These are phyloP conservation scores for Neospora caninum DNA, from an alignment of 169 alveolate species.

Conservation along the genomic window DNA sequence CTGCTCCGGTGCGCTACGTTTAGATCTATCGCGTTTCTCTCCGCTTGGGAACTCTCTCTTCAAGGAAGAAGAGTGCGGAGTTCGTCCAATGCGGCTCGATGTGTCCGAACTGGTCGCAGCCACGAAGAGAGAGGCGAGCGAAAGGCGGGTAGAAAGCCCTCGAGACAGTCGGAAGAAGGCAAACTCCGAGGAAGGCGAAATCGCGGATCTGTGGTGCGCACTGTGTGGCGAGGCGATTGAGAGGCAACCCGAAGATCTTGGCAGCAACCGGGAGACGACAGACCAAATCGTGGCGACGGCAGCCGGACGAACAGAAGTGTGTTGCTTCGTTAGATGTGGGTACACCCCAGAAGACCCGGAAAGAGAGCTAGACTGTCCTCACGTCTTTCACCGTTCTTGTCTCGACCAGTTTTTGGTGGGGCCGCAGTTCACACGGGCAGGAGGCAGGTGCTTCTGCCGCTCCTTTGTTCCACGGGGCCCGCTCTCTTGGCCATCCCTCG, in stretches of 20 bases:
- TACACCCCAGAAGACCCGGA: background rate
- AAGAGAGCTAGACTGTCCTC: background rate
- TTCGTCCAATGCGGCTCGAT: too few relatives aligned
- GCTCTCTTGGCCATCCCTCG: background rate
- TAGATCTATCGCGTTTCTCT: background rate
- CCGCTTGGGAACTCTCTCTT: background rate
- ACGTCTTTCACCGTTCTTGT: background rate
- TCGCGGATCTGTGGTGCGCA: background rate
- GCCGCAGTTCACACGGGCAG: background rate
- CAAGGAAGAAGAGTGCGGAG: background rate
- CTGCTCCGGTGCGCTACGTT: background rate
- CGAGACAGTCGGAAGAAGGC: too few relatives aligned
- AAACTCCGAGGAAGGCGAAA: background rate
- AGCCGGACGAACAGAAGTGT: background rate
- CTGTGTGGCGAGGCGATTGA: background rate
- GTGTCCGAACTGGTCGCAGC: too few relatives aligned
- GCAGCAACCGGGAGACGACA: background rate
- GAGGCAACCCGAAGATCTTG: background rate
- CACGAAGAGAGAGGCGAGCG: too few relatives aligned
- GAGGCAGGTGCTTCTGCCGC: background rate
- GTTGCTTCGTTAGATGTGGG: background rate
- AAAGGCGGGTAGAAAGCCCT: too few relatives aligned
- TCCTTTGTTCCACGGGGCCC: background rate
- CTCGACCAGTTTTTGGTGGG: background rate
- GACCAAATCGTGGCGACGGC: too few relatives aligned